Conservation (phyloP, 257 asterid species). For the Coffea eugenioides region DNA sequence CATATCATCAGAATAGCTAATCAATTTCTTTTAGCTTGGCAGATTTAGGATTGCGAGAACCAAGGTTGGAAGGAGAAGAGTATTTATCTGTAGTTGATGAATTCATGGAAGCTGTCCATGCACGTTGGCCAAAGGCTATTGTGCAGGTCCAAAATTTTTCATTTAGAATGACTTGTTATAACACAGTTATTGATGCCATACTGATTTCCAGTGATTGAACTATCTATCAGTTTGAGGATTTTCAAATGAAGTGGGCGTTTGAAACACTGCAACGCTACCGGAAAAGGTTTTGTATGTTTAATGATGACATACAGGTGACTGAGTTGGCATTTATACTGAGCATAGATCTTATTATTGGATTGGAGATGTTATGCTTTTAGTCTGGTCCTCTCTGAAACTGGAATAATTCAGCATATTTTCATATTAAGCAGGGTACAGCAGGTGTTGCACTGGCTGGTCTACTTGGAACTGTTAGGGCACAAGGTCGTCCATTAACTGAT, state of each 20-base stretch:
- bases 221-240: slow-evolving; percentile 88
- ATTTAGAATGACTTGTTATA: slow-evolving; percentile 13
- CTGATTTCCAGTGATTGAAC: slow-evolving; percentile 26
- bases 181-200: slow-evolving; percentile 15
- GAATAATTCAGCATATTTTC: slow-evolving; percentile 28
- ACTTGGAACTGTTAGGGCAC: slow-evolving; percentile 95
- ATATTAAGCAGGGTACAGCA: slow-evolving; percentile 81
- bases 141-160: slow-evolving; percentile 70
- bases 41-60: slow-evolving; percentile 97
- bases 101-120: slow-evolving; percentile 99
- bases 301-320: slow-evolving; percentile 95
- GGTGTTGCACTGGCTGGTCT: slow-evolving; percentile 99
- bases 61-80: slow-evolving; percentile 97
- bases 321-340: slow-evolving; percentile 15
- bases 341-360: slow-evolving; percentile 6
- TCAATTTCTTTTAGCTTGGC: slow-evolving; percentile 35
- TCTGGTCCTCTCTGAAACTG: slow-evolving; percentile 18
- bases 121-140: slow-evolving; percentile 99
- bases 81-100: slow-evolving; percentile 87
- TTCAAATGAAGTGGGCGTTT: slow-evolving; percentile 99
- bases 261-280: slow-evolving; percentile 95
- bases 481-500: slow-evolving; percentile 85
- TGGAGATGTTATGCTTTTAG: slow-evolving; percentile 9
- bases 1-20: slow-evolving; percentile 11
- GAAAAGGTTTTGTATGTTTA: slow-evolving; percentile 97